Conservation (phyloP, 2,329 filamentous ascomycete species). For the Botrytis paeoniae region DNA sequence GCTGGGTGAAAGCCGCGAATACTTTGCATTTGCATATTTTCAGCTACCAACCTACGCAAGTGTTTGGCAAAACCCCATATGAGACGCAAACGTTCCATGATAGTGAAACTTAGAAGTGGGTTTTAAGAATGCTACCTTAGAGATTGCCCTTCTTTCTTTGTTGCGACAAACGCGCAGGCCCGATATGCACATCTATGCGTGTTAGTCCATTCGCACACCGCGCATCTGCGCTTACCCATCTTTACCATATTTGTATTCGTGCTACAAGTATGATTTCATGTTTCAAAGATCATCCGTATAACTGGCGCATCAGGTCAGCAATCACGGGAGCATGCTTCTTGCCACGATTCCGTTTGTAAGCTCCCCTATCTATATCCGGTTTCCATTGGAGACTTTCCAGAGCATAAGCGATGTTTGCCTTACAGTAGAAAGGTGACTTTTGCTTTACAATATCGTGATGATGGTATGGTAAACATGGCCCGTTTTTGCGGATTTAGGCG, state of each 20-base stretch:
- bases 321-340: not conserved
- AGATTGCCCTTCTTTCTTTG: not conserved
- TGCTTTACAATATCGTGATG: not conserved
- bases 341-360: not conserved
- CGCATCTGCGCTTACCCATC: not conserved
- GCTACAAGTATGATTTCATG: not conserved
- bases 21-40: not conserved
- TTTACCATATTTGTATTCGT: not conserved
- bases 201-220: not conserved
- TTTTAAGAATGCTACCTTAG: not conserved
- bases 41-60: not conserved
- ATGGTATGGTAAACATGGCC: conserved; percentile 1
- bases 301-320: not conserved
- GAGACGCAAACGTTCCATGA: not conserved
- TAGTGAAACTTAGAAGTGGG: not conserved
- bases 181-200: not conserved
- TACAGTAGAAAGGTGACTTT: not conserved
- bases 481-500: not conserved
- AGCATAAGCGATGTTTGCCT: not conserved
- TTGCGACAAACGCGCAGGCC: not conserved
- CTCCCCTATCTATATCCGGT: not conserved
- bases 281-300: too few species aligned
- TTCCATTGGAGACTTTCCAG: not conserved
- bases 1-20: not conserved
- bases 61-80: not conserved